Evolutionary conservation across 192 early-diverging fungal species (phyloP), one percentile per base, ranked within the genome.

Genomic region (Linnemannia hyalina): DNA sequence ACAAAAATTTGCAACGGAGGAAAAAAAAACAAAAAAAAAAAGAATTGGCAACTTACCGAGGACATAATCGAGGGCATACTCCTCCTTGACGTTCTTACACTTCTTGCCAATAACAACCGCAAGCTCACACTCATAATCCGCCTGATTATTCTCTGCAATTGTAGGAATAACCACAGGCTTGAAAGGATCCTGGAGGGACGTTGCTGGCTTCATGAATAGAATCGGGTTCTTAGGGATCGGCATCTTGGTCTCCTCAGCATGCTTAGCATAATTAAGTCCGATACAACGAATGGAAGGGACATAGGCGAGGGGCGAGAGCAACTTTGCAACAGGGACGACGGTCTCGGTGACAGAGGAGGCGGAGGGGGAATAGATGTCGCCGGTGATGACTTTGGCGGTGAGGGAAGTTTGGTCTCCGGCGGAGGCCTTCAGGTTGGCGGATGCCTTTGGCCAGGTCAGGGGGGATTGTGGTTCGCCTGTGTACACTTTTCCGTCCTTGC

Each of bases 81-180:
- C 81, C 47, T 82, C 82, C 20, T 74, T 78, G 57, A 93, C 91
- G 70, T 93, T 79, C 84, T 89, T 92, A 79, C 92, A 91, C 20
- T 55, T 46, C 75, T 90, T 92, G 3, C 92, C 92, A 68, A 94
- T 93, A 22, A 94, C 91, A 1, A 94, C 90, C 2, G 91, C 92
- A 11, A 94, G 84, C 78, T 94, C 93, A 29, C 85, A 91, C 87
- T 94, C 93, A 82, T 90, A 94, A 73, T 94, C 93, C 10, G 85
- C 80, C 72, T 93, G 91, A 65, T 90, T 83, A 55, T 93, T 90
- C 9, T 86, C 82, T 2, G 87, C 90, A 55, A 91, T 88, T 3
- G 20, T 44, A 13, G 93, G 93, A 22, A 94, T 78, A 4, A 84
- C 82, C 22, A 94, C 89, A 15, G 80, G 55, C 15, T 83, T 86